These are phyloP conservation scores for Pseudogymnoascus verrucosus DNA, from an alignment of 2,329 filamentous ascomycete species.

Conservation along the genomic window DNA sequence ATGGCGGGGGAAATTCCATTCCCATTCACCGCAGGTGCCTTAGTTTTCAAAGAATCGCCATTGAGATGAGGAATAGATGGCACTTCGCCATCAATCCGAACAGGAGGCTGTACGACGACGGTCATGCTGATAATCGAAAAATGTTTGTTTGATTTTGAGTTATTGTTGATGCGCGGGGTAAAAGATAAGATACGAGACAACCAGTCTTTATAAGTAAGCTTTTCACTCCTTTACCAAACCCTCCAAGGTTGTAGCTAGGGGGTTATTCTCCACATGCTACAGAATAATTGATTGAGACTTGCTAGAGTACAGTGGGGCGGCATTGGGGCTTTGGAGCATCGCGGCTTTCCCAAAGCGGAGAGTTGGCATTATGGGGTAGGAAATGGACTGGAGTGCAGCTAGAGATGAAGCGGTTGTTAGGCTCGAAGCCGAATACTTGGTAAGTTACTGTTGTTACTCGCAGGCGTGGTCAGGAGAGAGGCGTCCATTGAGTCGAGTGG, in stretches of 20 bases:
- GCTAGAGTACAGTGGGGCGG: background rate
- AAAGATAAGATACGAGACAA: slow-evolving; percentile 2
- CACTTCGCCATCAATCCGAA: background rate
- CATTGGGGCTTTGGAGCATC: background rate
- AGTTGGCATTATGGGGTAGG: background rate
- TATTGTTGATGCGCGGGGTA: background rate
- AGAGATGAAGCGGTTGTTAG: background rate
- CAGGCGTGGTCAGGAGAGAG: background rate
- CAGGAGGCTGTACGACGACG: background rate
- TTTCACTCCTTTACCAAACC: background rate
- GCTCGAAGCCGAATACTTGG: background rate
- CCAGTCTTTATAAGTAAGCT: background rate
- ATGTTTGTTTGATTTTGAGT: background rate
- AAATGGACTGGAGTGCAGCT: background rate
- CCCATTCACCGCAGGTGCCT: background rate
- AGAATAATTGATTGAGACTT: background rate
- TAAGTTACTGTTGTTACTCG: background rate
- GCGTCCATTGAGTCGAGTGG: no score
- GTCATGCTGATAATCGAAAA: background rate
- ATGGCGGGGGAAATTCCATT: background rate
- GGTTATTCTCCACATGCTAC: background rate
- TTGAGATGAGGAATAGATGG: background rate
- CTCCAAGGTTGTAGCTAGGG: background rate
- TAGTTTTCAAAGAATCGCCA: background rate
- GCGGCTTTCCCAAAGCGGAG: background rate